Conservation (phyloP, 202 grass and related monocot genomes). For the Dendrocalamus latiflorus region DNA sequence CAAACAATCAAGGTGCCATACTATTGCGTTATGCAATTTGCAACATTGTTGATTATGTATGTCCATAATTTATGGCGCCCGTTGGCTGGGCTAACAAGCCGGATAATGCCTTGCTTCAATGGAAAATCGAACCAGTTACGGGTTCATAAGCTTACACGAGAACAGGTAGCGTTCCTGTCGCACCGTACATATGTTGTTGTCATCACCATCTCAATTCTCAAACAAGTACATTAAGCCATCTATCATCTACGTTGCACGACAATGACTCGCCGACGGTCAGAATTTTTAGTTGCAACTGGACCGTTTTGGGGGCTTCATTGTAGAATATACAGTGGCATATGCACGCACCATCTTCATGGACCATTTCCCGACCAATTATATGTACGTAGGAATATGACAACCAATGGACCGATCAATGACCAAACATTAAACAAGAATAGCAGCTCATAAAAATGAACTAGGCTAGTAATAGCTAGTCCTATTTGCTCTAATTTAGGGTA, state of each 20-base stretch:
- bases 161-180: not conserved
- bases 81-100: too few species aligned
- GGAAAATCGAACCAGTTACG: too few species aligned
- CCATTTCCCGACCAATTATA: not conserved
- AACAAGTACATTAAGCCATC: not conserved
- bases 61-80: too few species aligned
- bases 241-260: not conserved
- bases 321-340: not conserved
- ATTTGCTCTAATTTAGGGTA: not conserved
- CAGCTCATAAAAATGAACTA: not conserved
- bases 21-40: too few species aligned
- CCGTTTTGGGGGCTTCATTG: not conserved
- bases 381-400: not conserved
- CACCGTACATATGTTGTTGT: too few species aligned
- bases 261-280: not conserved
- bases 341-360: not conserved
- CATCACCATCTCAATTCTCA: not conserved
- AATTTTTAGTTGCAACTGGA: not conserved
- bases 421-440: not conserved
- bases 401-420: not conserved
- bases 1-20: too few species aligned
- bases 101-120: too few species aligned
- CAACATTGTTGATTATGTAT: too few species aligned
- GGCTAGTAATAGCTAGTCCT: not conserved
- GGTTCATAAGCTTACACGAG: not conserved